phyloP scores from a whole-genome alignment of 352 stramenopile species.

The Pythium chondricola region DNA sequence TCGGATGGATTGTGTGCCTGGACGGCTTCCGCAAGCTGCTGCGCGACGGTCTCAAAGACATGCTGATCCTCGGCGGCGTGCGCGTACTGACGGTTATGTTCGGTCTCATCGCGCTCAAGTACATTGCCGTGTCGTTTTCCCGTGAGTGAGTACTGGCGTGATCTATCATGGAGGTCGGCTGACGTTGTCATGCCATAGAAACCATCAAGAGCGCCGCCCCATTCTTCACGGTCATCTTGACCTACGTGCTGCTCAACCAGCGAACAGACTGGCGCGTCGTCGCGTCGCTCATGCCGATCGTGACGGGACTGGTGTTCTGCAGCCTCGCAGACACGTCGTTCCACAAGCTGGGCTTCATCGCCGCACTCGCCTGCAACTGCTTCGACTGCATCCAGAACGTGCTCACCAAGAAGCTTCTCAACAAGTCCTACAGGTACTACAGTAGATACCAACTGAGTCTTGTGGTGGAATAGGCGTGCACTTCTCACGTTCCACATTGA shows the following conservation, averaged over 20 bases:
- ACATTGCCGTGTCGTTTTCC: slow-evolving; percentile 89
- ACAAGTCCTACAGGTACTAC: slow-evolving; percentile 68
- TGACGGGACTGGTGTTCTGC: slow-evolving; percentile 81
- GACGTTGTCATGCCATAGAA: slow-evolving; percentile 30
- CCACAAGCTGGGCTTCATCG: slow-evolving; percentile 84
- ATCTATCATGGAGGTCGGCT: neutral
- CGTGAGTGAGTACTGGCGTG: slow-evolving; percentile 29
- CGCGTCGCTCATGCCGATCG: slow-evolving; percentile 81
- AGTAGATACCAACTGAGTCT: neutral
- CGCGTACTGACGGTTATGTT: slow-evolving; percentile 86
- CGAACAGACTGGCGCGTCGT: slow-evolving; percentile 80
- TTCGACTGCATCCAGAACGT: slow-evolving; percentile 92
- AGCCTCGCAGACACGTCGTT: slow-evolving; percentile 84
- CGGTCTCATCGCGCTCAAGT: slow-evolving; percentile 86
- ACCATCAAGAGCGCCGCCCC: slow-evolving; percentile 91
- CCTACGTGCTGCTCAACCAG: slow-evolving; percentile 79
- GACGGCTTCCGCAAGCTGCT: slow-evolving; percentile 38
- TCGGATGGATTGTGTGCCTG: slow-evolving; percentile 59
- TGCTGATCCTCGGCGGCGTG: slow-evolving; percentile 72
- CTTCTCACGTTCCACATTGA: too few relatives aligned
- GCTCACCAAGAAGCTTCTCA: slow-evolving; percentile 85
- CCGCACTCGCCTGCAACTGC: slow-evolving; percentile 86
- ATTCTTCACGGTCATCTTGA: slow-evolving; percentile 88
- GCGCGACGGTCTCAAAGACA: slow-evolving; percentile 69
- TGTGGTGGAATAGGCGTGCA: too few relatives aligned